Evolutionary conservation across 306 rosid species (phyloP), one percentile per base, ranked within the genome.

Genomic region (Gleditsia sinensis): DNA sequence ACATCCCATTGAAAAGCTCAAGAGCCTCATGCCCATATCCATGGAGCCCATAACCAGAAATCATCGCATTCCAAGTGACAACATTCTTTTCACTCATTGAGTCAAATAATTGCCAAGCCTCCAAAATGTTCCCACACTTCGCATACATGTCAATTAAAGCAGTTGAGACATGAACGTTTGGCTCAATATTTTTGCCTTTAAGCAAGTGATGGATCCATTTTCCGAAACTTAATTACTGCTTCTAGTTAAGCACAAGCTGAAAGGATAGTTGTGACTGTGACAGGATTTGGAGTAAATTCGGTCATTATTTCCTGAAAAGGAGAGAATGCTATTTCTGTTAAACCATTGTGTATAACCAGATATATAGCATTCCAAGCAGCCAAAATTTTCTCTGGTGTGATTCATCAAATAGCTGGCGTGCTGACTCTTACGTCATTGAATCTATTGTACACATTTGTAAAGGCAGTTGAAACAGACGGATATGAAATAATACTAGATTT

Each of bases 171-270:
- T 87, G 90, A 60, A 90, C 57, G 61, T 94, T 94, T 13, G 80
- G 85, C 85, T 90, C 93, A 37, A 92, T 89, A 61, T 83, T 88
- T 59, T 87, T 76, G 66, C 86, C 83, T 87, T 78, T 87, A 75
- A 94, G 85, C 79, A 92, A 77, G 69, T 83, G 80, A 77, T 94
- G 99, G 30, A 88, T 88, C 96, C 92, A 92, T 81, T 88, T 88
- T 39, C 99, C 97, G 39, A 92, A 86, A 84, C 95, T 83, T 20
- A 92, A 58, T n/a, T n/a, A n/a, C n/a, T 10, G 96, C 85, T 75
- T 96, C 99, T 45, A 92, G 96, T 76, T 92, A 97, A 65, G 99
- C 97, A 74, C 96, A 94, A 34, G 99, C 99, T 20, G 97, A 94
- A 83, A 92, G 97, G 70, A 90, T 72, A 75, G 89, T 90, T 37